Conservation (phyloP, 768 basidiomycete species). For the Pleurotus tuber-regium region DNA sequence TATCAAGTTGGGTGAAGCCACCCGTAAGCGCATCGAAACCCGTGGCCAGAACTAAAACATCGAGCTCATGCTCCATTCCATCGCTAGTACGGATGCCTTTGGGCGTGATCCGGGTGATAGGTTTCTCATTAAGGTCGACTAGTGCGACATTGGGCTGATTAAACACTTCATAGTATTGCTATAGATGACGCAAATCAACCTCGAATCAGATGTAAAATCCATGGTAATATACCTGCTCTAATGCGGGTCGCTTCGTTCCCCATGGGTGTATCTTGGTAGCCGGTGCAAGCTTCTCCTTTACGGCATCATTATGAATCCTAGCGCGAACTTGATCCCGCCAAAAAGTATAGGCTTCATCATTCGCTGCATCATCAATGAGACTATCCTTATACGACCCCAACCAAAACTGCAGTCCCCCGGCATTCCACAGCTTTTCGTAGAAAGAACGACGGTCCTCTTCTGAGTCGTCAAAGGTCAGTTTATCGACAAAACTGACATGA, state of each 20-base stretch:
- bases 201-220: neutral
- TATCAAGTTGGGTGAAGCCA: conserved; percentile 14
- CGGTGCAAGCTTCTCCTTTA: conserved; percentile 23
- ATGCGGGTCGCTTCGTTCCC: conserved; percentile 20
- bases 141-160: conserved; percentile 16
- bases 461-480: conserved; percentile 14
- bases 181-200: neutral
- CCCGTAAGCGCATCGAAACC: conserved; percentile 16
- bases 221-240: conserved; percentile 15
- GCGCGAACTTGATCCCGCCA: conserved; percentile 22
- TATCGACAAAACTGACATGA: conserved; percentile 11
- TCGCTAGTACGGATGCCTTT: conserved; percentile 13
- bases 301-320: conserved; percentile 17
- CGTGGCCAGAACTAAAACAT: conserved; percentile 16
- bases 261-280: conserved; percentile 22
- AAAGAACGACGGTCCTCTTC: conserved; percentile 20
- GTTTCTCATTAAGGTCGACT: conserved; percentile 15
- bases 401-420: conserved; percentile 21
- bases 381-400: conserved; percentile 17
- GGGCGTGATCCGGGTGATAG: conserved; percentile 14
- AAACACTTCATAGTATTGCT: conserved; percentile 11
- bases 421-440: conserved; percentile 21
- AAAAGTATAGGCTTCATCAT: conserved; percentile 21
- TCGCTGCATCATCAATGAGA: conserved; percentile 16
- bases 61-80: conserved; percentile 15